These are phyloP conservation scores for Penicillium crystallinum DNA, from an alignment of 495 filamentous ascomycete species.

Conservation along the genomic window DNA sequence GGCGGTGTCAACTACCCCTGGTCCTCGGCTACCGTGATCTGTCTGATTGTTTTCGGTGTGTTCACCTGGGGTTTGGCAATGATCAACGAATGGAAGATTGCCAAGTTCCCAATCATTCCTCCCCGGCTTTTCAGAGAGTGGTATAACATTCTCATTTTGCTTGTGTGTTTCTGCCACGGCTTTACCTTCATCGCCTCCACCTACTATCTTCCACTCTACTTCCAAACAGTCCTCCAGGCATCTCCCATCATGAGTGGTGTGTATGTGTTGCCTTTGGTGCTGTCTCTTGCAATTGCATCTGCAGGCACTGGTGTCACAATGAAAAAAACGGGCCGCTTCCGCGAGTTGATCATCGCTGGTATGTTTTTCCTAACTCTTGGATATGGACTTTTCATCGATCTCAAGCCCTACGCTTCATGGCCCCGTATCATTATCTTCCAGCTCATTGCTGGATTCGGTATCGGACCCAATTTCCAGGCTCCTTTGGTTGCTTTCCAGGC, in stretches of 20 bases:
- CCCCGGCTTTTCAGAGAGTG: constrained; percentile 57
- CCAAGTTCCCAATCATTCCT: constrained; percentile 74
- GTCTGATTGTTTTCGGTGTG: constrained; percentile 71
- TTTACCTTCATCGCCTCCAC: constrained; percentile 68
- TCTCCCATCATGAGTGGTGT: constrained; percentile 72
- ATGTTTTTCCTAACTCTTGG: constrained; percentile 51
- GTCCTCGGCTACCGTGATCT: constrained; percentile 68
- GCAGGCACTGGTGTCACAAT: constrained; percentile 63
- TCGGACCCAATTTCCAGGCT: constrained; percentile 54
- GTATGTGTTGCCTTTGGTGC: constrained; percentile 69
- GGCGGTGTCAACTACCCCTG: constrained; percentile 74
- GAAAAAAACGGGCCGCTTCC: constrained; percentile 58
- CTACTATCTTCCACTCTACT: constrained; percentile 77
- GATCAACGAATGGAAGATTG: constrained; percentile 65
- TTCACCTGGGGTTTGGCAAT: constrained; percentile 58
- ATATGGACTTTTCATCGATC: constrained; percentile 47
- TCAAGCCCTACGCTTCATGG: constrained; percentile 45
- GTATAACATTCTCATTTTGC: constrained; percentile 54
- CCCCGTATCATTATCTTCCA: constrained; percentile 50
- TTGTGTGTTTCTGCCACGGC: constrained; percentile 58
- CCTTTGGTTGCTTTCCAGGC: constrained; percentile 56
- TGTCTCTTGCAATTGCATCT: constrained; percentile 65
- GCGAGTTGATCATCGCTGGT: constrained; percentile 46
- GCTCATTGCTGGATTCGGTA: constrained; percentile 48
- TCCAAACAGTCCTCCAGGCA: constrained; percentile 68